Evolutionary conservation across 148 eudicot genomes (phyloP).

Genomic region (Cornus florida): DNA sequence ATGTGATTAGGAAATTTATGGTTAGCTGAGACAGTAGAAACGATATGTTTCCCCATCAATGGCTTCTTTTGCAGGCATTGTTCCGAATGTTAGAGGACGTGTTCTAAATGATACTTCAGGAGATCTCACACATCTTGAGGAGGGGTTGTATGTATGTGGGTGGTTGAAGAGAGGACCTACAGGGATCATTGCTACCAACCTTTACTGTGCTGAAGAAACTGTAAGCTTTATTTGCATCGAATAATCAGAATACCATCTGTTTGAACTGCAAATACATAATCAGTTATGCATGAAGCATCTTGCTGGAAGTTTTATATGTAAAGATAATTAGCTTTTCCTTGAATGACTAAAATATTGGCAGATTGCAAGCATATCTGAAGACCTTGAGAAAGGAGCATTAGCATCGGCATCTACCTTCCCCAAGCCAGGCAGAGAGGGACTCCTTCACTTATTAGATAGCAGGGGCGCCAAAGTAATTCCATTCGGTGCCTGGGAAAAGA

Average conservation of each 20-base stretch:
- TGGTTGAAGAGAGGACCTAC: slow-evolving; percentile 99
- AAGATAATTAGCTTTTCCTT: neutral
- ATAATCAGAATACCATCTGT: neutral
- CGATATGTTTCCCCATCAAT: neutral
- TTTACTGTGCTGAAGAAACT: slow-evolving; percentile 92
- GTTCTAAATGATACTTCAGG: slow-evolving; percentile 42
- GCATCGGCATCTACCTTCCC: slow-evolving; percentile 36
- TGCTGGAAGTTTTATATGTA: neutral
- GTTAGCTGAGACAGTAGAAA: neutral
- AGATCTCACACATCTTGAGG: slow-evolving; percentile 35
- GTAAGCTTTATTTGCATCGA: slow-evolving; percentile 36
- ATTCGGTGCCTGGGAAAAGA: slow-evolving; percentile 79
- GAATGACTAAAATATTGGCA: slow-evolving; percentile 20
- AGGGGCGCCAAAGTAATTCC: slow-evolving; percentile 57
- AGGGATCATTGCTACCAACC: slow-evolving; percentile 91
- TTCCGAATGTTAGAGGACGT: slow-evolving; percentile 81
- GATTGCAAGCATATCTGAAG: slow-evolving; percentile 74
- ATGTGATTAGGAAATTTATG: neutral
- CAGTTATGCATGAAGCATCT: neutral
- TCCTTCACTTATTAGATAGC: slow-evolving; percentile 51
- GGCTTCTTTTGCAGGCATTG: slow-evolving; percentile 55
- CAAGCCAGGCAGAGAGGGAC: slow-evolving; percentile 88
- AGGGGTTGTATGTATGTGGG: slow-evolving; percentile 85
- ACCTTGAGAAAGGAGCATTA: slow-evolving; percentile 53
- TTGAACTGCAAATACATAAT: neutral